These are phyloP conservation scores for Podospora australis DNA, from an alignment of 495 filamentous ascomycete genomes.

Conservation along the genomic window DNA sequence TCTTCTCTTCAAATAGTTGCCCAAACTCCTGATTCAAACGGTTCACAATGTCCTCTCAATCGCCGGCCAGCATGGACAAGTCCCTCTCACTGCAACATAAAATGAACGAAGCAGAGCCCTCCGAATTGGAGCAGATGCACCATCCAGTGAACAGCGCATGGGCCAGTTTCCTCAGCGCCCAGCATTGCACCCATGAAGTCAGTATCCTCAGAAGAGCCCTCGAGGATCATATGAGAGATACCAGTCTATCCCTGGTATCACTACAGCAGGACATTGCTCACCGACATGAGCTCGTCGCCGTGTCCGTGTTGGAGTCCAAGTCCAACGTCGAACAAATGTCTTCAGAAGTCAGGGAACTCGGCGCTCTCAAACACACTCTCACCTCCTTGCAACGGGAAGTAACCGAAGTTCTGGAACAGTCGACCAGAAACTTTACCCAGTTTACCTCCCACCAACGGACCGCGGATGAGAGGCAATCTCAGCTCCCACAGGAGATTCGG, in stretches of 20 bases:
- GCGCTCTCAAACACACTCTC: slow-evolving; percentile 6
- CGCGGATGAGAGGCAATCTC: neutral
- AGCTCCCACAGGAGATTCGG: slow-evolving; percentile 9
- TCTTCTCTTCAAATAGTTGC: too few relatives aligned
- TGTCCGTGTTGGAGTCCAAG: slow-evolving; percentile 12
- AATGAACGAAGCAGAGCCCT: slow-evolving; percentile 6
- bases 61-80: slow-evolving; percentile 2
- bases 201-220: slow-evolving; percentile 11
- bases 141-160: slow-evolving; percentile 17
- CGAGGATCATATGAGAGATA: slow-evolving; percentile 10
- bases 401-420: slow-evolving; percentile 3
- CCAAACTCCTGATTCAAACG: too few relatives aligned
- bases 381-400: slow-evolving; percentile 11
- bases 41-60: too few relatives aligned
- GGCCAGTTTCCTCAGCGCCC: slow-evolving; percentile 21
- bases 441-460: neutral
- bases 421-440: neutral
- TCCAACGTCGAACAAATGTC: slow-evolving; percentile 11
- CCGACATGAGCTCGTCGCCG: slow-evolving; percentile 10
- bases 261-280: slow-evolving; percentile 9
- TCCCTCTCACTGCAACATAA: neutral
- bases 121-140: slow-evolving; percentile 14
- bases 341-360: slow-evolving; percentile 4
- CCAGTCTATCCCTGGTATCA: slow-evolving; percentile 9
- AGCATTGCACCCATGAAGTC: slow-evolving; percentile 20